phyloP scores from a whole-genome alignment of 441 rosid species.

The Bocquillonia castaneifolia region DNA sequence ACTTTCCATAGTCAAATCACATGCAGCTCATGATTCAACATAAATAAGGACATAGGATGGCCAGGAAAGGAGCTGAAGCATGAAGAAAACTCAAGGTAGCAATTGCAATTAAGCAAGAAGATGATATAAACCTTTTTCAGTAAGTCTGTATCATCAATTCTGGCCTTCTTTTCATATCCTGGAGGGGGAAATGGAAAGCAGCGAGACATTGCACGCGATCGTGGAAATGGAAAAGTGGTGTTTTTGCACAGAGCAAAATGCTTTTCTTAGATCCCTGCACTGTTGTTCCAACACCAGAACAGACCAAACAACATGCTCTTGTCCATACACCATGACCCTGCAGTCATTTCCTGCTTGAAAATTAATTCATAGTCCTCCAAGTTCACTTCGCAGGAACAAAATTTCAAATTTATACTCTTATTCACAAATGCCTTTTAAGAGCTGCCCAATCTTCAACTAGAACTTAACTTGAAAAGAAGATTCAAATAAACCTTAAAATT shows the following conservation, averaged over 20 bases:
- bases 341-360: slow-evolving; percentile 48
- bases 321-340: slow-evolving; percentile 61
- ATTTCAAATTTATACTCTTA: slow-evolving; percentile 13
- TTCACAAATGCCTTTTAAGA: slow-evolving; percentile 4
- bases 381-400: slow-evolving; percentile 18
- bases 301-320: slow-evolving; percentile 52
- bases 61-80: slow-evolving; percentile 8
- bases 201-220: slow-evolving; percentile 66
- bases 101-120: slow-evolving; percentile 21
- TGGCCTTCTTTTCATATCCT: slow-evolving; percentile 74
- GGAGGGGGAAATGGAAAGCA: slow-evolving; percentile 88
- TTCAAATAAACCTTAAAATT: slow-evolving; percentile 19
- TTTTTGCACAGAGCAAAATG: slow-evolving; percentile 27
- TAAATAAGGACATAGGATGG: neutral
- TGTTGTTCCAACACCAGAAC: slow-evolving; percentile 59
- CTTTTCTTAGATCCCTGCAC: slow-evolving; percentile 31
- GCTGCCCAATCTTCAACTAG: slow-evolving; percentile 16
- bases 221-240: slow-evolving; percentile 27
- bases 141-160: slow-evolving; percentile 41
- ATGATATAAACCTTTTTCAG: slow-evolving; percentile 45
- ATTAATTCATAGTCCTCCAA: slow-evolving; percentile 31
- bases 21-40: neutral
- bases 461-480: slow-evolving; percentile 10
- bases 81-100: slow-evolving; percentile 9
- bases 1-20: slow-evolving; percentile 1